Evolutionary conservation across 192 early-diverging fungal genomes (phyloP), one percentile per base, ranked within the genome.

Genomic region (Backusella mclennaniae): DNA sequence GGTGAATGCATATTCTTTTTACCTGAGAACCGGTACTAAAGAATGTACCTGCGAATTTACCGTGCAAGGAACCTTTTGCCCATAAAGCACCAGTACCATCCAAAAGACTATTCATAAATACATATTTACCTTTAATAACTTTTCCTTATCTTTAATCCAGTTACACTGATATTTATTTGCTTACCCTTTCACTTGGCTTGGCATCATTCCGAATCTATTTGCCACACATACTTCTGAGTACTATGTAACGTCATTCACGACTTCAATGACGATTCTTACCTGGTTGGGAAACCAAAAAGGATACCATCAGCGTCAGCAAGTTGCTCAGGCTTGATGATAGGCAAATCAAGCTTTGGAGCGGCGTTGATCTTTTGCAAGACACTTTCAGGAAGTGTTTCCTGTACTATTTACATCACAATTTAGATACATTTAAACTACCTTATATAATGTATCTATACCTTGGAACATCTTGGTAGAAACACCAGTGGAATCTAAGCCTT

Each of bases 401-500:
- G 75, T 8, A 93, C 89, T 86, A n/a, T 35, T 38, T 67, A 36
- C 12, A 14, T 3, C 31, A 7, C 2, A 1, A 21, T 56, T 23
- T 56, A 67, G 23, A 67, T 35, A 21, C 9, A 35, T 35, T 5
- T 6, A 67, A 67, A 8, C 23, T 35, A 35, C 23, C 29, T 67
- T 17, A 39, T 39, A 39, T 39, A 66, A 26, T 4, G 29, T 52
- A 66, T 33, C 12, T 44, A 44, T 71, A 77, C 80, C 88, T 86
- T 80, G 87, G 73, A 74, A 89, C 66, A 88, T 53, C 36, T 81
- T 77, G 23, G 77, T 77, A 17, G 82, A 38, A 6, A 77, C 82
- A 73, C 82, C 82, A 23, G 73, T 63, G 52, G 84, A 85, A 74
- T 91, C 78, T 42, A 93, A 82, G n/a, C 95, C 95, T 76, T 87